These are phyloP conservation scores for Urochloa ruziziensis DNA, from an alignment of 176 grass and related monocot genomes.

Conservation along the genomic window DNA sequence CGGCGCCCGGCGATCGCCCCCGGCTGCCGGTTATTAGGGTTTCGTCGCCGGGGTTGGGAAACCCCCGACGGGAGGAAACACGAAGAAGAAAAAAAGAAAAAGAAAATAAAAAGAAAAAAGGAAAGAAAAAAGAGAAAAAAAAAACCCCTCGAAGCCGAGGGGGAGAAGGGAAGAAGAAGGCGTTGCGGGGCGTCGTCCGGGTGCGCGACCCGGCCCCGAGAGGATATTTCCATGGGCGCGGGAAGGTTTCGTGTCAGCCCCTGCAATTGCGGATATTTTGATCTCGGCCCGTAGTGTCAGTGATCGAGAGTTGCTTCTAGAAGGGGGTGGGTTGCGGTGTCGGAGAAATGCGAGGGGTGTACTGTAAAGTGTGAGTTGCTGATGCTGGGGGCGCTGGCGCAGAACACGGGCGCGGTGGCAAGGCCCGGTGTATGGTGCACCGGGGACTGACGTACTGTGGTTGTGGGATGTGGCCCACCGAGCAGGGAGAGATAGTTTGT, in stretches of 20 bases:
- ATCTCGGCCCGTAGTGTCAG: neutral
- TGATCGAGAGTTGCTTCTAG: neutral
- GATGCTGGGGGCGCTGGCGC: neutral
- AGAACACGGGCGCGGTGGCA: too few relatives aligned
- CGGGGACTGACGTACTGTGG: too few relatives aligned
- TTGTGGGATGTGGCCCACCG: too few relatives aligned
- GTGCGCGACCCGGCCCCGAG: neutral
- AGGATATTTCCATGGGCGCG: conserved; percentile 36
- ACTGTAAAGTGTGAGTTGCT: neutral
- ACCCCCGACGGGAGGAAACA: conserved; percentile 17
- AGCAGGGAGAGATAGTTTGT: too few relatives aligned
- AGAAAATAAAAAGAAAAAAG: conserved; percentile 18
- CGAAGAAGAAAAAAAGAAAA: neutral
- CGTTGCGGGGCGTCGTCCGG: neutral
- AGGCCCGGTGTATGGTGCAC: conserved; percentile 11
- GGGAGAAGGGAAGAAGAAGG: neutral
- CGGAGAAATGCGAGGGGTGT: rapidly evolving
- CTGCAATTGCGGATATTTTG: rapidly evolving
- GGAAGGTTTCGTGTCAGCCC: neutral
- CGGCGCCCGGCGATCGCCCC: neutral
- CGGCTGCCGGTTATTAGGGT: conserved; percentile 55
- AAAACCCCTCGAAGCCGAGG: conserved; percentile 52
- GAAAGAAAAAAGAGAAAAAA: neutral
- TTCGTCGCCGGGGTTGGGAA: conserved; percentile 5
- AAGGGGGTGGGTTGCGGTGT: rapidly evolving